Evolutionary conservation across 148 eudicot species (phyloP).

Genomic region (Silene conica): DNA sequence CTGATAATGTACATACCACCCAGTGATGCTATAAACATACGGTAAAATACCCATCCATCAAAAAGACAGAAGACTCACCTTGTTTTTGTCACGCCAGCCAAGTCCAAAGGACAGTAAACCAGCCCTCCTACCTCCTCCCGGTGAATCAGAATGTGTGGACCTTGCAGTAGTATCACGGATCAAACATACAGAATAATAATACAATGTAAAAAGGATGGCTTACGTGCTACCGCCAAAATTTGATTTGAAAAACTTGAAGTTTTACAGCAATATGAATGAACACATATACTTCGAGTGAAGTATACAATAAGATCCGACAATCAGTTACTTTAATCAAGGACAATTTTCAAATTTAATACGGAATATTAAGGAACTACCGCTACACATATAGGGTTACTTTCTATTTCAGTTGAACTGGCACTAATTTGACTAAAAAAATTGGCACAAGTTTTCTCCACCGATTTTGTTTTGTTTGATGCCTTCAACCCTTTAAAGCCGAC

Average conservation of each 20-base stretch:
- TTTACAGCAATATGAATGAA: background rate
- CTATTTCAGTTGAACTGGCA: background rate
- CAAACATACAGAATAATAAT: background rate
- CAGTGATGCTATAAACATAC: background rate
- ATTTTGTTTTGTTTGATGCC: background rate
- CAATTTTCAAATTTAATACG: too few species aligned
- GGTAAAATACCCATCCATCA: background rate
- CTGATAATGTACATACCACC: background rate
- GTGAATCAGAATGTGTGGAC: slow-evolving; percentile 33
- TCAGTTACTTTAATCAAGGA: background rate
- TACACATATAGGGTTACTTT: background rate
- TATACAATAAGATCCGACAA: background rate
- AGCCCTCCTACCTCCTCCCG: slow-evolving; percentile 33
- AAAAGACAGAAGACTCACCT: slow-evolving; percentile 36
- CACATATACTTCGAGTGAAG: background rate
- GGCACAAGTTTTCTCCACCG: background rate
- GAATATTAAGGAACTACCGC: too few species aligned
- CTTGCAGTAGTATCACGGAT: background rate
- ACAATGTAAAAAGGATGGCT: background rate
- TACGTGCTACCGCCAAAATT: background rate
- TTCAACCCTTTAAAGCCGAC: background rate
- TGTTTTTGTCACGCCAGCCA: slow-evolving; percentile 73
- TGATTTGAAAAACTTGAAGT: background rate
- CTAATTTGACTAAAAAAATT: background rate
- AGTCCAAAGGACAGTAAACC: slow-evolving; percentile 73